These are phyloP conservation scores for Penicillium fuscoglaucum DNA, from an alignment of 2,329 filamentous ascomycete species.

Conservation along the genomic window DNA sequence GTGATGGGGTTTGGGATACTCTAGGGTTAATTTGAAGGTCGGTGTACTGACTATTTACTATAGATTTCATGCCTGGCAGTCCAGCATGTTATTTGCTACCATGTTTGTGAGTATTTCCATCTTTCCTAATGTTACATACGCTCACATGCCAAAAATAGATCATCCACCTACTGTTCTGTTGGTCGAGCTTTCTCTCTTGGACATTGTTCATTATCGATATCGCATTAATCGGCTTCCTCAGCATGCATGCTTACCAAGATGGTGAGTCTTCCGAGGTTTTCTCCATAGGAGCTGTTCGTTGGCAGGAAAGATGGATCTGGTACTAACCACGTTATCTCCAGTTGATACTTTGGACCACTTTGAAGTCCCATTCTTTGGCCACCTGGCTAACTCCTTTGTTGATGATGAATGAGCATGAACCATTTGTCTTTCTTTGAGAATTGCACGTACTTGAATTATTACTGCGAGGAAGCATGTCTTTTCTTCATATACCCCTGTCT, in stretches of 20 bases:
- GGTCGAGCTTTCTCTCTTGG: conserved; percentile 83
- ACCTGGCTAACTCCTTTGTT: conserved; percentile 81
- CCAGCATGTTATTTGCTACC: conserved; percentile 75
- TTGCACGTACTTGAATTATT: conserved; percentile 14
- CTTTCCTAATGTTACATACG: neutral
- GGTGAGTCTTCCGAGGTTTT: conserved; percentile 53
- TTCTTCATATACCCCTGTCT: conserved; percentile 24
- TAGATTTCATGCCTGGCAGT: conserved; percentile 97
- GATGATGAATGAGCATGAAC: conserved; percentile 68
- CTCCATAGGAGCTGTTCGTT: neutral
- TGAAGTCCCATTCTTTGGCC: conserved; percentile 84
- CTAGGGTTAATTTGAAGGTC: neutral
- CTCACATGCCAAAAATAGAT: conserved; percentile 55
- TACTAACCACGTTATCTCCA: conserved; percentile 28
- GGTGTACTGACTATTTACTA: conserved; percentile 3
- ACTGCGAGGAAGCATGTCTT: conserved; percentile 13
- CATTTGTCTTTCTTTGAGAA: conserved; percentile 2
- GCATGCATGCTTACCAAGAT: conserved; percentile 79
- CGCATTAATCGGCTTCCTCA: conserved; percentile 71
- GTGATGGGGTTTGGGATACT: conserved; percentile 9
- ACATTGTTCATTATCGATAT: conserved; percentile 75
- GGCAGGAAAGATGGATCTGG: neutral
- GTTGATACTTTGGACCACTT: conserved; percentile 67
- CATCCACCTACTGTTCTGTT: conserved; percentile 81
- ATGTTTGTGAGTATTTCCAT: conserved; percentile 51